Evolutionary conservation across 495 filamentous ascomycete species (phyloP).

Genomic region (Pyrenula aspistea): DNA sequence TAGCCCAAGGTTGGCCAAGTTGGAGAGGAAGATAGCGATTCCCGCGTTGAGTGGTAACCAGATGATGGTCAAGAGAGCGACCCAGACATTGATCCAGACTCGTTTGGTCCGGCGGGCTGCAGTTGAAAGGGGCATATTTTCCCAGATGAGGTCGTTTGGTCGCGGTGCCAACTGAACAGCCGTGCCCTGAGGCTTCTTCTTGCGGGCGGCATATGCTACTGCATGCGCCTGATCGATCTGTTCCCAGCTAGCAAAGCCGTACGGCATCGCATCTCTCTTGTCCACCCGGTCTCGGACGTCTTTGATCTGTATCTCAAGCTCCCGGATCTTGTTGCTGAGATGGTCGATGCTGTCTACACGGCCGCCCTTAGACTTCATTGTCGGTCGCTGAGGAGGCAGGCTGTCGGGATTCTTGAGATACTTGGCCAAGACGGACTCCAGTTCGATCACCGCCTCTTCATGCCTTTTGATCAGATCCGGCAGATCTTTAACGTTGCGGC

Average conservation of each 20-base stretch:
- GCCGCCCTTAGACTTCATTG: conserved; percentile 50
- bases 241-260: conserved; percentile 89
- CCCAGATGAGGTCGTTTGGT: conserved; percentile 93
- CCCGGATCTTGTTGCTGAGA: conserved; percentile 69
- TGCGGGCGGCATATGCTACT: conserved; percentile 68
- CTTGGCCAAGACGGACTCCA: conserved; percentile 74
- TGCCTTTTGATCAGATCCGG: conserved; percentile 78
- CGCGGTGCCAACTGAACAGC: conserved; percentile 67
- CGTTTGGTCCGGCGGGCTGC: conserved; percentile 55
- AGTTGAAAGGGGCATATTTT: conserved; percentile 66
- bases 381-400: conserved; percentile 66
- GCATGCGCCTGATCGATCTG: conserved; percentile 78
- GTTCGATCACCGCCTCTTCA: conserved; percentile 60
- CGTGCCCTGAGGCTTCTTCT: conserved; percentile 71
- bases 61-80: conserved; percentile 65
- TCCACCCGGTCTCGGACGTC: conserved; percentile 72
- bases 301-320: conserved; percentile 74
- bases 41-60: conserved; percentile 93
- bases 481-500: conserved; percentile 80
- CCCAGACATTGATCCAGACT: conserved; percentile 73
- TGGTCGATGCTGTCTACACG: conserved; percentile 87
- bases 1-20: conserved; percentile 62
- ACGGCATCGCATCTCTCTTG: conserved; percentile 74
- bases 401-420: conserved; percentile 81
- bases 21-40: conserved; percentile 87